These are phyloP conservation scores for Elongisporangium undulatum DNA, from an alignment of 352 stramenopile genomes.

Conservation along the genomic window DNA sequence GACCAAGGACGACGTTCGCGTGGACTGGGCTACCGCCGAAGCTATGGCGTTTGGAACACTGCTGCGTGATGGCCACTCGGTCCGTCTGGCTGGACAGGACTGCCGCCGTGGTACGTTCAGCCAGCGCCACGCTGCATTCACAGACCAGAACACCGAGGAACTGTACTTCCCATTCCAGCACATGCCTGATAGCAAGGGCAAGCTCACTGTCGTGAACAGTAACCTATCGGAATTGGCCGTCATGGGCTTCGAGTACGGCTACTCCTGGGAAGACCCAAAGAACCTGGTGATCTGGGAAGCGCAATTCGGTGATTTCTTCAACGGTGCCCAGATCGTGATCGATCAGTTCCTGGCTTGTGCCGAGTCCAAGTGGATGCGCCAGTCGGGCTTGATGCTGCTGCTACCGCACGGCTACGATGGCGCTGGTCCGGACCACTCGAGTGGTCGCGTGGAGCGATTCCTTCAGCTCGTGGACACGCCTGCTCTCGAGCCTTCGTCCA, in stretches of 20 bases:
- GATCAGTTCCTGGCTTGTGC: conserved; percentile 85
- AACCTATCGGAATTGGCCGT: conserved; percentile 86
- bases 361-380: conserved; percentile 89
- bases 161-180: conserved; percentile 77
- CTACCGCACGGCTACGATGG: conserved; percentile 88
- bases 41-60: conserved; percentile 86
- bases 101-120: conserved; percentile 87
- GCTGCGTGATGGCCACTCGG: conserved; percentile 74
- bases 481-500: conserved; percentile 28
- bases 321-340: conserved; percentile 87
- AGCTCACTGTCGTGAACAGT: conserved; percentile 71
- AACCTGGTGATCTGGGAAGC: conserved; percentile 89
- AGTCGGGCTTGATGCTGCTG: conserved; percentile 79
- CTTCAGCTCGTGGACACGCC: conserved; percentile 82
- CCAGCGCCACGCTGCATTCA: conserved; percentile 85
- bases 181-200: conserved; percentile 30
- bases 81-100: conserved; percentile 86
- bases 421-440: conserved; percentile 85
- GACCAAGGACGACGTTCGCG: conserved; percentile 38
- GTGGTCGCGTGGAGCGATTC: conserved; percentile 80
- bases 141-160: conserved; percentile 72
- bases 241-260: conserved; percentile 89
- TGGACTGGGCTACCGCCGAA: conserved; percentile 88
- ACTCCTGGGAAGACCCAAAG: conserved; percentile 78
- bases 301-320: conserved; percentile 90